Conservation (phyloP, 176 grass and related monocot species). For the Thinopyrum elongatum region DNA sequence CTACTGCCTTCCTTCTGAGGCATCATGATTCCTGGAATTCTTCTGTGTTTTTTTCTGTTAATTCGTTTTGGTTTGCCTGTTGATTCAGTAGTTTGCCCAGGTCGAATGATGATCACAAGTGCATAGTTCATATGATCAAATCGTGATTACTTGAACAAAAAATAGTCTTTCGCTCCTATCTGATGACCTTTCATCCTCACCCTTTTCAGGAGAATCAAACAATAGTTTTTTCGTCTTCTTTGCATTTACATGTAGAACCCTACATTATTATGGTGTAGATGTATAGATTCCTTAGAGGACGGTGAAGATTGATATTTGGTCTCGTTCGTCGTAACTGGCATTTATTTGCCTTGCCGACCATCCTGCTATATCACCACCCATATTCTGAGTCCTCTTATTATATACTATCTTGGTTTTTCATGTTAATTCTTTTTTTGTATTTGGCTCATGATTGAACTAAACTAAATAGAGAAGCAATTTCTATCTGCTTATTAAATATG, state of each 20-base stretch:
- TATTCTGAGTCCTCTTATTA: slow-evolving; percentile 66
- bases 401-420: not conserved
- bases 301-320: not conserved
- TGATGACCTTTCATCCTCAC: slow-evolving; percentile 25
- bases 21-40: not conserved
- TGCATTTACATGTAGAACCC: too few relatives aligned
- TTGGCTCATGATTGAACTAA: not conserved
- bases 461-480: too few relatives aligned
- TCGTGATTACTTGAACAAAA: slow-evolving; percentile 57
- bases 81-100: not conserved
- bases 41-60: not conserved
- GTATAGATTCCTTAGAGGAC: not conserved
- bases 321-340: not conserved
- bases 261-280: not conserved
- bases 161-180: slow-evolving; percentile 88
- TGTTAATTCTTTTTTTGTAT: not conserved
- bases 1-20: slow-evolving; percentile 91
- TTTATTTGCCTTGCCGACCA: slow-evolving; percentile 81
- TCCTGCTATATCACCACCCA: slow-evolving; percentile 99
- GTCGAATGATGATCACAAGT: slow-evolving; percentile 60
- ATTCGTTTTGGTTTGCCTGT: not conserved
- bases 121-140: slow-evolving; percentile 96
- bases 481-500: too few relatives aligned
- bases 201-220: not conserved
- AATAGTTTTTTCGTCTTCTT: not conserved